These are phyloP conservation scores for Diaporthe destruens DNA, from an alignment of 2,329 filamentous ascomycete genomes.

Conservation along the genomic window DNA sequence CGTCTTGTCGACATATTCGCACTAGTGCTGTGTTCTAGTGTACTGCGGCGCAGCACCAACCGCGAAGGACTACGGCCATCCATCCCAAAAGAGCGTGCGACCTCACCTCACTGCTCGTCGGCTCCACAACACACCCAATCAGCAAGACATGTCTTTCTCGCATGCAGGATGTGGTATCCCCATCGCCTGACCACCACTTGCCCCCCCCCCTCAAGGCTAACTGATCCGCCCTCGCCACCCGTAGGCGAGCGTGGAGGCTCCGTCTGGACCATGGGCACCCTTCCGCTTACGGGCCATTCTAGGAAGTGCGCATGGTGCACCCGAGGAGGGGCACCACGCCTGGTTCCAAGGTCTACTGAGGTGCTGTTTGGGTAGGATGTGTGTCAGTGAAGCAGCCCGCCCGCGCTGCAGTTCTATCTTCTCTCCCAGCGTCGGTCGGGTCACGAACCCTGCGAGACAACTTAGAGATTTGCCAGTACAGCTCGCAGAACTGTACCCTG, in stretches of 20 bases:
- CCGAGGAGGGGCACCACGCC: slow-evolving; percentile 3
- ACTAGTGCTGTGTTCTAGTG: slow-evolving; percentile 18
- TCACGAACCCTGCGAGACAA: neutral
- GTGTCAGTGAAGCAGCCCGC: neutral
- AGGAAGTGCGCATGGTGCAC: neutral
- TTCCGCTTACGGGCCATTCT: slow-evolving; percentile 26
- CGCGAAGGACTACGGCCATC: slow-evolving; percentile 24
- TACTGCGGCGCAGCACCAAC: slow-evolving; percentile 30
- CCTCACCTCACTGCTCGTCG: slow-evolving; percentile 28
- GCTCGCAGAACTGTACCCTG: slow-evolving; percentile 5
- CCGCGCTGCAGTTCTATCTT: neutral
- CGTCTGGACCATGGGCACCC: slow-evolving; percentile 11
- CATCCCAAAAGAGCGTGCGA: slow-evolving; percentile 21
- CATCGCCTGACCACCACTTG: no score
- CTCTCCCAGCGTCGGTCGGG: neutral
- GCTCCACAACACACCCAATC: slow-evolving; percentile 31
- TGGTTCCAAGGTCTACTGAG: slow-evolving; percentile 2
- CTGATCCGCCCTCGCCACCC: slow-evolving; percentile 36
- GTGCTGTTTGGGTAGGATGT: neutral
- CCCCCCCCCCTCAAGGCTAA: slow-evolving; percentile 6
- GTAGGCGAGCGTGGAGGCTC: slow-evolving; percentile 14
- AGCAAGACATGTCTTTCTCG: slow-evolving; percentile 27
- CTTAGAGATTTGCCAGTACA: neutral
- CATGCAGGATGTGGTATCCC: slow-evolving; percentile 34
- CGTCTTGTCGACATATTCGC: neutral